A percentile compares a stretch with the other conserved stretches of the same genome.
Evolutionary conservation across 371 early-diverging fungal species (phyloP).

Genomic region (Zopfochytrium polystomum): DNA sequence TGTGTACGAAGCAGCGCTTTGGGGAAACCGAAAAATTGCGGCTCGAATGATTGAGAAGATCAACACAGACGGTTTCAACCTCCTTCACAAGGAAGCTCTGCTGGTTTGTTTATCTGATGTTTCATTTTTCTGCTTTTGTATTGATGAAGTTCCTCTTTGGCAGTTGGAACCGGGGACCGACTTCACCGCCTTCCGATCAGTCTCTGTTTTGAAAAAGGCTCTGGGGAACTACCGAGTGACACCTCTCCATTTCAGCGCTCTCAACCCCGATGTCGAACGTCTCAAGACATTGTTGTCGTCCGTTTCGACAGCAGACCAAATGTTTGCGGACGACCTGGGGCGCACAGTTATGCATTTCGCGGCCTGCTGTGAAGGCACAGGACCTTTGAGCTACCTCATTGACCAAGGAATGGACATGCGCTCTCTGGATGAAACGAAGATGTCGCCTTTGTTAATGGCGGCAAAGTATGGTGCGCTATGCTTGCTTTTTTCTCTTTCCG

Average conservation of each 20-base stretch:
- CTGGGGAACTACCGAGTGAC: constrained; percentile 36
- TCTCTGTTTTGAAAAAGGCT: constrained; percentile 53
- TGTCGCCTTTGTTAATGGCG: constrained; percentile 56
- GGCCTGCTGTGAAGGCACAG: constrained; percentile 53
- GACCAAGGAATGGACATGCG: constrained; percentile 37
- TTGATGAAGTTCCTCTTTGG: constrained; percentile 48
- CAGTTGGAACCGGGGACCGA: constrained; percentile 12
- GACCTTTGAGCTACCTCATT: constrained; percentile 49
- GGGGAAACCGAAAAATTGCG: constrained; percentile 48
- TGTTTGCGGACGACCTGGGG: constrained; percentile 42
- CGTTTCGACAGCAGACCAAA: constrained; percentile 29
- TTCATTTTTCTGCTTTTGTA: constrained; percentile 36
- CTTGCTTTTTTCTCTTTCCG: background rate
- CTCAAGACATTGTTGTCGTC: constrained; percentile 44
- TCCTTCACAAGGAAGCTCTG: constrained; percentile 49
- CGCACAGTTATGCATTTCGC: constrained; percentile 59
- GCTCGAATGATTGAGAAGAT: constrained; percentile 30
- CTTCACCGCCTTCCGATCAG: constrained; percentile 41
- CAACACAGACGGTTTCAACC: constrained; percentile 43
- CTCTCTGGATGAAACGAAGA: constrained; percentile 40
- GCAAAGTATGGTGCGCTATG: constrained; percentile 54
- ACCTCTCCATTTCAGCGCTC: constrained; percentile 45
- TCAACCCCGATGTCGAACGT: constrained; percentile 40
- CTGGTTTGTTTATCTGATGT: constrained; percentile 23
- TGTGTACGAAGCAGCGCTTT: constrained; percentile 44